These are phyloP conservation scores for Venturiaceae sp. DNA, from an alignment of 2,329 filamentous ascomycete species.

Conservation along the genomic window DNA sequence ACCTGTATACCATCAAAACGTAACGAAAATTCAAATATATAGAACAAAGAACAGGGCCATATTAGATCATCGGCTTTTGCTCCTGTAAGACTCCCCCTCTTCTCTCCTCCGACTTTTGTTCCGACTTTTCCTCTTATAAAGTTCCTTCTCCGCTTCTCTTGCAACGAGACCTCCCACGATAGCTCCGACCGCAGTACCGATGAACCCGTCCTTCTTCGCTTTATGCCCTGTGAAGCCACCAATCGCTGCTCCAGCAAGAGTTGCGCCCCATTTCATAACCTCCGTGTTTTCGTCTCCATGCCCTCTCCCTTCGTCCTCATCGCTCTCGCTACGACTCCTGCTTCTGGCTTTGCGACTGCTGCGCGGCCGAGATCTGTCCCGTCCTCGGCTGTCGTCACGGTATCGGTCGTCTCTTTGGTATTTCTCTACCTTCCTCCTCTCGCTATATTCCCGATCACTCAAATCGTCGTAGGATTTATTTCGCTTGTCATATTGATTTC, in stretches of 20 bases:
- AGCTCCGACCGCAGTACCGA: slow-evolving; percentile 6
- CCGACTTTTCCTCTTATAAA: slow-evolving; percentile 2
- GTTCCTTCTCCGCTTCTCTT: slow-evolving; percentile 7
- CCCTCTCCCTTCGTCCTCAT: neutral
- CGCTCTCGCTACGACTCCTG: neutral
- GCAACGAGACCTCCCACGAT: slow-evolving; percentile 6
- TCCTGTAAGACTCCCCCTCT: slow-evolving; percentile 13
- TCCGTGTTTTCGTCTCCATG: neutral
- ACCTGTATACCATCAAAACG: neutral
- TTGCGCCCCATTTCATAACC: slow-evolving; percentile 7
- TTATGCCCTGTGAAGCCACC: slow-evolving; percentile 1
- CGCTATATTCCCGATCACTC: neutral
- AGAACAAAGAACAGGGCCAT: neutral
- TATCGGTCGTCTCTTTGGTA: neutral
- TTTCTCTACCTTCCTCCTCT: neutral
- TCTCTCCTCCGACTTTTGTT: slow-evolving; percentile 4
- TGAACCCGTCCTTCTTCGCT: slow-evolving; percentile 4
- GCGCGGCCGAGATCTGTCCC: neutral
- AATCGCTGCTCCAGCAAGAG: slow-evolving; percentile 6
- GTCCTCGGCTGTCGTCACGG: neutral
- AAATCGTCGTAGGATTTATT: neutral
- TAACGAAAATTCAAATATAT: neutral
- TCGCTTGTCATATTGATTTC: neutral
- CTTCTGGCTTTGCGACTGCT: neutral
- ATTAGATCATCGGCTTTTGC: neutral